These are phyloP conservation scores for Prunella vulgaris DNA, from an alignment of 257 asterid species.

Conservation along the genomic window DNA sequence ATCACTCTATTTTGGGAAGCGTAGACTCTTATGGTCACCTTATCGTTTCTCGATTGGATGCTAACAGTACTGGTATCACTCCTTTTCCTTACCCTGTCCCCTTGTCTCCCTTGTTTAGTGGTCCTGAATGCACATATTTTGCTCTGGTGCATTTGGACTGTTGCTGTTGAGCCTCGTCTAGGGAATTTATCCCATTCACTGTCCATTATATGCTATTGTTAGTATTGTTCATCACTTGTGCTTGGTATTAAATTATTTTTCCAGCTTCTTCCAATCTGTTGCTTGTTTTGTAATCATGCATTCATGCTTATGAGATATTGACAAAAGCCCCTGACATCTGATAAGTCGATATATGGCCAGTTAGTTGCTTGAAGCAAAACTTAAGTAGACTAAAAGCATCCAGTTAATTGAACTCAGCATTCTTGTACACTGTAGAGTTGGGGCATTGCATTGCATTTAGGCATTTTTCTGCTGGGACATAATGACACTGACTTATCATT, in stretches of 20 bases:
- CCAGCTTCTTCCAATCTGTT: not conserved
- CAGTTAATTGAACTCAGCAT: not conserved
- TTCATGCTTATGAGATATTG: not conserved
- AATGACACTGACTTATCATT: slow-evolving; percentile 16
- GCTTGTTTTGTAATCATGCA: not conserved
- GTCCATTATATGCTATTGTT: not conserved
- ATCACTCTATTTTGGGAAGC: slow-evolving; percentile 71
- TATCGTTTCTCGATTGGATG: slow-evolving; percentile 73
- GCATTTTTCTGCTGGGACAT: not conserved
- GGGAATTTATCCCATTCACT: not conserved
- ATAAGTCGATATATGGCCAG: not conserved
- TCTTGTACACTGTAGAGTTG: not conserved
- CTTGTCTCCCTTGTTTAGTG: not conserved
- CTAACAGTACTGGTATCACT: slow-evolving; percentile 38
- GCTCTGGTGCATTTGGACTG: not conserved
- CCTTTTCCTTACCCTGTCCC: not conserved
- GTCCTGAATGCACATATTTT: slow-evolving; percentile 2
- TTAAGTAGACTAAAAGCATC: not conserved
- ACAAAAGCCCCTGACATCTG: not conserved
- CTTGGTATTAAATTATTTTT: not conserved
- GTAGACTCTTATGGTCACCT: slow-evolving; percentile 86
- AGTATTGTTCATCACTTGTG: not conserved
- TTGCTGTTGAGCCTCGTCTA: not conserved
- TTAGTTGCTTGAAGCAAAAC: not conserved
- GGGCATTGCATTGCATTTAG: not conserved